Base-by-base conservation (phyloP, 495 filamentous ascomycete species). In the Thermothielavioides terrestris region DNA sequence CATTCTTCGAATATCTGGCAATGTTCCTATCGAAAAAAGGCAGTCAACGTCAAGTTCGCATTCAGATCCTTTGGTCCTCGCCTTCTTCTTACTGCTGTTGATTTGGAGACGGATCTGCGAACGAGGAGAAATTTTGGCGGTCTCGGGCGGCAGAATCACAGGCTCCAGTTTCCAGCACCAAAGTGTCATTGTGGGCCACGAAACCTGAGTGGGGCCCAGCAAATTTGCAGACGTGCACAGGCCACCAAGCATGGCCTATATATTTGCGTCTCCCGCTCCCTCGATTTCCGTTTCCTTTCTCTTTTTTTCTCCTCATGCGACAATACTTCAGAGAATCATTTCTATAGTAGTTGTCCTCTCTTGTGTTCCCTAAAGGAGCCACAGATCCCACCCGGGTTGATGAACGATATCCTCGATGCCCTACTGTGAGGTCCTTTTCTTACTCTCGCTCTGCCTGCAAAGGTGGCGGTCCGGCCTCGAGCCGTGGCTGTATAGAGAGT, bases 241-340 rank as follows among this genome's bases (percentile, higher is more conserved):
- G 31, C 62, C 64, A 52, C 20, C 75, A 12, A 7, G 63, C 1
- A 49, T 26, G 63, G 54, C 3, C 21, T 71, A 74, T 74, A 68
- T 62, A 69, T 49, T 28, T 18, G 6, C 11, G 2, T 11, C 43
- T 20, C 12, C 34, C 42, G n/a, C 49, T 20, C 49, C 37, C 57
- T 4, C 22, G 14, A 23, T 46, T 59, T 62, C 27, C 52, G 34
- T 56, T 61, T 63, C 27, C 23, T 59, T 63, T 64, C 54, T 43
- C n/a, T 59, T 49, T 49, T 60, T 68, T 68, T 66, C 62, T 69
- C 59, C 53, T 68, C 58, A 69, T 68, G 77, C 79, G 79, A 82
- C 78, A 80, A 78, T 82, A 80, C 77, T 77, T 81, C 66, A 68
- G 82, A 86, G 83, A 85, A 88, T 88, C 84, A 86, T 84, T 87